Conservation (phyloP, 805 yeast species). For the Myxozyma neglecta region DNA sequence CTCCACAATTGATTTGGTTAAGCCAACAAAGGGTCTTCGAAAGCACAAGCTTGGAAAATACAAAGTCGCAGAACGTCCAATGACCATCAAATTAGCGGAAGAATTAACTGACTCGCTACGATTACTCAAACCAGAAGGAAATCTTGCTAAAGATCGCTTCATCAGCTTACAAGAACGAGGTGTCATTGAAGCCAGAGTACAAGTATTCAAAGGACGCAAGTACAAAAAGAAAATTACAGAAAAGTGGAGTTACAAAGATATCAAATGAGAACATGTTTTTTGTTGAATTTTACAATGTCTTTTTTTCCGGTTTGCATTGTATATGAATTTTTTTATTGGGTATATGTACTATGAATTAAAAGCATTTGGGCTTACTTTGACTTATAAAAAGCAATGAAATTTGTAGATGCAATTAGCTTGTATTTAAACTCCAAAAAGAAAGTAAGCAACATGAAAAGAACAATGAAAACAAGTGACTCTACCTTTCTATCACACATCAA, state of each 20-base stretch:
- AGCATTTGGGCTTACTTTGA: neutral
- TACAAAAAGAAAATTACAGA: conserved; percentile 77
- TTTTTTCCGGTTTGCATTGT: neutral
- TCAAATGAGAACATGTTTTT: conserved; percentile 13
- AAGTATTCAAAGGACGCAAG: conserved; percentile 62
- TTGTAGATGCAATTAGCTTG: too few species aligned
- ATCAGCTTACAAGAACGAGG: conserved; percentile 80
- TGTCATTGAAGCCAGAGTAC: conserved; percentile 79
- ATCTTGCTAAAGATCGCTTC: conserved; percentile 77
- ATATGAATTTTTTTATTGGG: neutral
- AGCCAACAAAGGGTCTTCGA: conserved; percentile 32
- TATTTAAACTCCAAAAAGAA: too few species aligned
- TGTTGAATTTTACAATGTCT: neutral
- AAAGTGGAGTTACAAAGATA: conserved; percentile 89
- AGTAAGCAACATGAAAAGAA: too few species aligned
- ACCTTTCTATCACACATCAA: neutral
- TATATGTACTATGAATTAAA: neutral
- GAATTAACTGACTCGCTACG: conserved; percentile 86
- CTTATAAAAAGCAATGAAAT: neutral
- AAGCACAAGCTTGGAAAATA: conserved; percentile 35
- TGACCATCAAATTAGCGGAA: conserved; percentile 81
- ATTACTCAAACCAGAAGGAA: conserved; percentile 87
- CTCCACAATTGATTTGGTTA: conserved; percentile 44
- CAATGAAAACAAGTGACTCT: too few species aligned
- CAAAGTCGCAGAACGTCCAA: conserved; percentile 45